Evolutionary conservation across 75 land plant species (phyloP).

Genomic region (Ceratopteris richardii): DNA sequence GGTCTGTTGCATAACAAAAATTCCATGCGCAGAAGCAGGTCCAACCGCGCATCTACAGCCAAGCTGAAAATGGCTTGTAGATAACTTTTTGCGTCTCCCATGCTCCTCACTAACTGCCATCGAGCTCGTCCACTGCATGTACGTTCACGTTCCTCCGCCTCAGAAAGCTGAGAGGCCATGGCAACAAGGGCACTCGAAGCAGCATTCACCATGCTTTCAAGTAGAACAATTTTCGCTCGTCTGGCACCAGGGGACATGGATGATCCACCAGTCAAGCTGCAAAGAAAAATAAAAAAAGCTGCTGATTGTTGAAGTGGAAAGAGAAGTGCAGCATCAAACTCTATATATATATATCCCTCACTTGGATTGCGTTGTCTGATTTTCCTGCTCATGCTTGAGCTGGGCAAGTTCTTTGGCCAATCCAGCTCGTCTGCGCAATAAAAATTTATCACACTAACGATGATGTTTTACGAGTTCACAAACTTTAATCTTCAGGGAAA

Average conservation of each 20-base stretch:
- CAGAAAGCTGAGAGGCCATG: conserved; percentile 98
- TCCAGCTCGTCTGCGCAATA: conserved; percentile 58
- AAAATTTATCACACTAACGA: background rate
- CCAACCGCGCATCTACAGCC: conserved; percentile 65
- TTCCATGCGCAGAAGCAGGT: no score
- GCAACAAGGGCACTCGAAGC: conserved; percentile 65
- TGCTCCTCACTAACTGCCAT: conserved; percentile 79
- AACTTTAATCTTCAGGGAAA: background rate
- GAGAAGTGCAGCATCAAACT: background rate
- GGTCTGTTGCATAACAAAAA: no score
- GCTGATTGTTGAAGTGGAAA: background rate
- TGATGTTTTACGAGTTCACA: background rate
- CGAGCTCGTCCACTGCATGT: conserved; percentile 70
- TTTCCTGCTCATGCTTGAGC: conserved; percentile 57
- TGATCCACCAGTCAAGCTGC: background rate
- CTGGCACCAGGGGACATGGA: conserved; percentile 72
- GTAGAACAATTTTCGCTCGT: conserved; percentile 61
- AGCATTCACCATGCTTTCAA: conserved; percentile 74
- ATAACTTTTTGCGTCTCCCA: conserved; percentile 76
- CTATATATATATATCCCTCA: background rate
- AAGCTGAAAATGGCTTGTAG: conserved; percentile 62
- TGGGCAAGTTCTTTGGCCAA: conserved; percentile 69
- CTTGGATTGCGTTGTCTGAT: background rate
- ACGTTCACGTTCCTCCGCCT: conserved; percentile 91
- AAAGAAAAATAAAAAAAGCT: background rate